These are phyloP conservation scores for Dactylonectria estremocensis DNA, from an alignment of 2,329 filamentous ascomycete genomes.

Conservation along the genomic window DNA sequence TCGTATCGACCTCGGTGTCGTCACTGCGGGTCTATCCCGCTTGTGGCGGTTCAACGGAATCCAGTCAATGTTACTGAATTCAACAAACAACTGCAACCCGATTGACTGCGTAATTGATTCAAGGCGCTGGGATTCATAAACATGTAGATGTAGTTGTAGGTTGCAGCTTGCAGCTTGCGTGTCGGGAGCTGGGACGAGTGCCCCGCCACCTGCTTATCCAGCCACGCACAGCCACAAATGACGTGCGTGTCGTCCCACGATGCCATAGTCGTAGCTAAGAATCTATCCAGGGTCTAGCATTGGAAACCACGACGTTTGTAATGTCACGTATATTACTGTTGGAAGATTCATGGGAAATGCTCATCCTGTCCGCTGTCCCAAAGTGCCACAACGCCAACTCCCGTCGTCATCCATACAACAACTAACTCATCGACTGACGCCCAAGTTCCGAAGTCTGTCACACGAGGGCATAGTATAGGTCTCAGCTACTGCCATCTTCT, in stretches of 20 bases:
- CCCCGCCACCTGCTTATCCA: conserved; percentile 41
- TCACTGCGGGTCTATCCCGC: conserved; percentile 44
- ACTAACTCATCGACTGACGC: conserved; percentile 46
- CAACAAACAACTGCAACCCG: background rate
- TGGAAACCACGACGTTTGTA: conserved; percentile 1
- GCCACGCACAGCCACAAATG: conserved; percentile 47
- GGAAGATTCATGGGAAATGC: conserved; percentile 17
- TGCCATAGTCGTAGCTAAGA: too few species aligned
- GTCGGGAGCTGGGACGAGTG: conserved; percentile 27
- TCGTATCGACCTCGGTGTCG: conserved; percentile 41
- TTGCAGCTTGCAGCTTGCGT: conserved; percentile 31
- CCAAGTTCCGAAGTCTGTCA: conserved; percentile 63
- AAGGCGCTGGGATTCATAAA: conserved; percentile 7
- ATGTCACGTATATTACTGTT: conserved; percentile 23
- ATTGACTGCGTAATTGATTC: conserved; percentile 11
- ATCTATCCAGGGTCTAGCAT: background rate
- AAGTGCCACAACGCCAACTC: conserved; percentile 51
- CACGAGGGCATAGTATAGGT: conserved; percentile 68
- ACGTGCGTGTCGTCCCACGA: conserved; percentile 38
- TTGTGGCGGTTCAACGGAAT: conserved; percentile 39
- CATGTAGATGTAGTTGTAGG: conserved; percentile 23
- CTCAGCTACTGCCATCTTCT: conserved; percentile 81
- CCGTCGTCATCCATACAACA: conserved; percentile 42
- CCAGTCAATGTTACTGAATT: conserved; percentile 1
- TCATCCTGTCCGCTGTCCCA: conserved; percentile 45